phyloP scores from a whole-genome alignment of 495 filamentous ascomycete species.

The Penicillium herquei region DNA sequence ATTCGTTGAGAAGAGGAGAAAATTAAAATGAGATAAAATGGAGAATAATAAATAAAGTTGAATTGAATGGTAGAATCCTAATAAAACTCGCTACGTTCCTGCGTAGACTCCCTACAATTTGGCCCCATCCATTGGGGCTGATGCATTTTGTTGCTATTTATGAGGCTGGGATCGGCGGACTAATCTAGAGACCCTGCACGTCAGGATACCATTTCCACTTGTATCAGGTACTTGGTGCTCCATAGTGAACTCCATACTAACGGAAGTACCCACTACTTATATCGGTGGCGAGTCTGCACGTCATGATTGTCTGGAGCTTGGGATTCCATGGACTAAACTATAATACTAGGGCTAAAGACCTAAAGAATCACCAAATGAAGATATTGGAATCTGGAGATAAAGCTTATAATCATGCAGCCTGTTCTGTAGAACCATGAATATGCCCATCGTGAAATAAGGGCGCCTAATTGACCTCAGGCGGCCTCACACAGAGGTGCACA shows the following conservation, averaged over 20 bases:
- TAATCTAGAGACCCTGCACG: constrained; percentile 1
- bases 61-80: neutral
- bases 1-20: neutral
- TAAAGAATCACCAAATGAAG: too few relatives aligned
- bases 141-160: constrained; percentile 17
- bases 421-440: too few relatives aligned
- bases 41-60: neutral
- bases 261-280: constrained; percentile 8
- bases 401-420: too few relatives aligned
- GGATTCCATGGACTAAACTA: neutral
- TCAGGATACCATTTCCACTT: constrained; percentile 9
- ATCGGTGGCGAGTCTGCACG: constrained; percentile 18
- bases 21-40: neutral
- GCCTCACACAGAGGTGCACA: too few relatives aligned
- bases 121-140: constrained; percentile 10
- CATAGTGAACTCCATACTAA: neutral
- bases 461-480: too few relatives aligned
- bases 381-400: too few relatives aligned
- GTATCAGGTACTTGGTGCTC: constrained; percentile 11
- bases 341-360: neutral
- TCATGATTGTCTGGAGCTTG: constrained; percentile 13
- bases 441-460: too few relatives aligned
- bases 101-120: constrained; percentile 7
- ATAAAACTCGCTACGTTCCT: neutral
- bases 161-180: constrained; percentile 11